Evolutionary conservation across 192 early-diverging fungal genomes (phyloP), one percentile per base, ranked within the genome.

Genomic region (Backusella westeae): DNA sequence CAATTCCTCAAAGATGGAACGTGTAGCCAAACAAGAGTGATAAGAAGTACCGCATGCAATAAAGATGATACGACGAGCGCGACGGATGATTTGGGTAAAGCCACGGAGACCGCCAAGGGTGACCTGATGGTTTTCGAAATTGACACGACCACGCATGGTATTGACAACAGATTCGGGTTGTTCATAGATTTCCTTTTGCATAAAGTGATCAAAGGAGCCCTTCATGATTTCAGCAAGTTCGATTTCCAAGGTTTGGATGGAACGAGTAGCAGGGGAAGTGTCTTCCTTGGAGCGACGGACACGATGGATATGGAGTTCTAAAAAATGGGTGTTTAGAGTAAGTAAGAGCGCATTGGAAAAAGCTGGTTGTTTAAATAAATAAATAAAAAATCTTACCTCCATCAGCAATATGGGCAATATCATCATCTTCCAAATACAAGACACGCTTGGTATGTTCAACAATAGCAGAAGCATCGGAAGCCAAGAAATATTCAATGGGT

Each of bases 101-200:
- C 93, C 89, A 85, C 94, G 95, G 73, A 99, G 88, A 73, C 98
- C 98, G 75, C 98, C 98, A 19, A 99, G 86, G 44, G 91, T 97
- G 39, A 99, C 93, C 70, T 89, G 91, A 87, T 94, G 90, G 85
- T 87, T 92, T 76, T 97, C 92, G 87, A 98, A 98, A 91, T 99
- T 97, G 84, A 99, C 94, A 85, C 98, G 96, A 66, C 98, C 98
- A 85, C 97, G 93, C 94, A 99, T 99, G 78, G 98, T 98, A 91
- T 99, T 99, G 80, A 98, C 96, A 21, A 99, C 96, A 2, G 96
- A 97, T 83, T 98, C 97, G 69, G 98, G 96, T 86, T 99, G 98
- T 87, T 99, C 98, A 82, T 91, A 99, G 81, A 99, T 99, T 87
- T 99, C 98, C 90, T 99, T 99, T 82, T 95, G 95, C 98, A 99